Evolutionary conservation across 495 filamentous ascomycete genomes (phyloP), one percentile per base, ranked within the genome.

Genomic region (Aspergillus wentii): DNA sequence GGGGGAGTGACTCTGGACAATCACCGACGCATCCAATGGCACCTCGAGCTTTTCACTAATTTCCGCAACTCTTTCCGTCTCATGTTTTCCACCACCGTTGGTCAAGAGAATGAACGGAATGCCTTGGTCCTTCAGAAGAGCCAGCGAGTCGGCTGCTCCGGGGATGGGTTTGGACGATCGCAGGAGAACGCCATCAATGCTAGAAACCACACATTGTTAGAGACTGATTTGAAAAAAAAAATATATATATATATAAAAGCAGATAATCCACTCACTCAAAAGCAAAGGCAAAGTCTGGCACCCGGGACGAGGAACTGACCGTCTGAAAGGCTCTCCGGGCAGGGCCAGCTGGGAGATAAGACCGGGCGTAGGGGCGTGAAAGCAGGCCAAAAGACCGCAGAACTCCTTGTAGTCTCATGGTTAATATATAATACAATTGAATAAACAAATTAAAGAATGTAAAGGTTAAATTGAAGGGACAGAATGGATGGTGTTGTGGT

Each of bases 151-250:
- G n/a, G 76, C 66, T 0, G 94, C 94, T 21, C 81, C 79, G n/a
- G 89, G 82, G 22, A 95, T 79, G 7, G 89, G 82, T 37, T 76
- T 77, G 0, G 83, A 78, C 45, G 82, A 80, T 54, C 89, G 88
- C n/a, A 95, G 72, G 14, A 99, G 82, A 17, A 99, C 94, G 43
- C 94, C 94, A 57, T 99, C 92, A 53, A 97, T 94, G 59, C 88
- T 95, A 35, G 9, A 17, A 8, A 7, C 20, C 1, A 13, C 13
- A 25, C 2, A 13, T 4, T 14, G 14, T 51, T 34, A 41, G 38
- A 35, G 16, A 8, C 4, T 21, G 21, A 1, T 11, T 35, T 19
- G 9, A 13, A 31, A 17, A 16, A 17, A 2, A 31, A 16, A 17
- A 11, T 19, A 31, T 45, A 13, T 17, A 29, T 28, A 7, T 22